Conservation (phyloP, 495 filamentous ascomycete genomes). For the Neurospora terricola region DNA sequence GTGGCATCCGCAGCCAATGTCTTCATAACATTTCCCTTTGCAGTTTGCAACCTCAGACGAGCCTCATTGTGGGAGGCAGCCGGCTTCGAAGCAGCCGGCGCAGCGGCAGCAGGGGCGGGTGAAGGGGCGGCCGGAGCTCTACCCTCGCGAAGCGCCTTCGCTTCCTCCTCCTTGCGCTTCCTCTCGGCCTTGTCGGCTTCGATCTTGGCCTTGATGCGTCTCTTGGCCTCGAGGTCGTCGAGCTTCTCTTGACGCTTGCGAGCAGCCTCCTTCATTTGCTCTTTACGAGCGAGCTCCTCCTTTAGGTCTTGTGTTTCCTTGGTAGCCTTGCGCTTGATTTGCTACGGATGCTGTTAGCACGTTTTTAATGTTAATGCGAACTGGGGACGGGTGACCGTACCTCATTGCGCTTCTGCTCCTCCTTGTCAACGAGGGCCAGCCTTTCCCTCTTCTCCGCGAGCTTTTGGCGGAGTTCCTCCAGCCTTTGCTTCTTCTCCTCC, state of each 20-base stretch:
- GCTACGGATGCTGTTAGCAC: slow-evolving; percentile 32
- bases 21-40: slow-evolving; percentile 67
- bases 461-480: slow-evolving; percentile 64
- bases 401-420: slow-evolving; percentile 84
- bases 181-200: slow-evolving; percentile 83
- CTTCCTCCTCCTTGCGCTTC: slow-evolving; percentile 67
- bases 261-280: slow-evolving; percentile 80
- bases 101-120: slow-evolving; percentile 21
- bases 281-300: slow-evolving; percentile 75
- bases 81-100: slow-evolving; percentile 23
- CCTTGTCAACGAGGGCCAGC: slow-evolving; percentile 66
- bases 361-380: not conserved
- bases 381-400: slow-evolving; percentile 26
- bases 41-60: slow-evolving; percentile 70
- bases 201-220: slow-evolving; percentile 81
- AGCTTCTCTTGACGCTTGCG: slow-evolving; percentile 78
- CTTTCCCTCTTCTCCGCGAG: slow-evolving; percentile 62
- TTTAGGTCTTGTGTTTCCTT: slow-evolving; percentile 70
- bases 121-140: slow-evolving; percentile 42
- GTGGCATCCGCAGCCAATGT: slow-evolving; percentile 78
- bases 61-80: slow-evolving; percentile 59
- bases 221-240: slow-evolving; percentile 78
- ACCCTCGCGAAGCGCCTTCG: slow-evolving; percentile 76
- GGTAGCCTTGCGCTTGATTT: slow-evolving; percentile 79
- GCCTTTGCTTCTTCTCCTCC: slow-evolving; percentile 73